Evolutionary conservation across 306 rosid genomes (phyloP).

Genomic region (Herpetospermum pedunculosum): DNA sequence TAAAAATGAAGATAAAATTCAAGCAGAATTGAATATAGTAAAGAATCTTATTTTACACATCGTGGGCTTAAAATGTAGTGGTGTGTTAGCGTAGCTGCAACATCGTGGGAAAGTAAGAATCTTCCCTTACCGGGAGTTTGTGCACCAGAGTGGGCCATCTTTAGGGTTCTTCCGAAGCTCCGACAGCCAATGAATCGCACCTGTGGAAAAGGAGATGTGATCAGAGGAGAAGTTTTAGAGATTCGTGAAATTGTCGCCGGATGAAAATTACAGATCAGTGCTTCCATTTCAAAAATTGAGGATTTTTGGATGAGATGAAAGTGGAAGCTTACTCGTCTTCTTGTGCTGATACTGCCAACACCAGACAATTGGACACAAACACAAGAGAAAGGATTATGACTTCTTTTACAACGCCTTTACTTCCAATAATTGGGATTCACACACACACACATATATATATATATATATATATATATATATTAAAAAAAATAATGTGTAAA

Average conservation of each 20-base stretch:
- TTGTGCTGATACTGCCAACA: too few species aligned
- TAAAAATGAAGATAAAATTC: background rate
- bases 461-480: too few species aligned
- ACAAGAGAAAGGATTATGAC: background rate
- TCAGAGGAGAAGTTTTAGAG: background rate
- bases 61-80: background rate
- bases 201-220: background rate
- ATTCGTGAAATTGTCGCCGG: background rate
- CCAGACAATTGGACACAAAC: background rate
- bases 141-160: background rate
- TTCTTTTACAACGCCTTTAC: too few species aligned
- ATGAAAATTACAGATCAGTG: background rate
- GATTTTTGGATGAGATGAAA: background rate
- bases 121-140: background rate
- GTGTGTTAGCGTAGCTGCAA: background rate
- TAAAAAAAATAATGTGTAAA: too few species aligned
- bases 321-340: background rate
- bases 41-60: background rate
- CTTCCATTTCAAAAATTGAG: background rate
- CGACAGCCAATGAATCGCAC: background rate
- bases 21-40: background rate
- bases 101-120: background rate
- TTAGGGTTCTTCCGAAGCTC: background rate
- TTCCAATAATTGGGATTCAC: too few species aligned
- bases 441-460: too few species aligned